Base-by-base conservation (phyloP, 352 stramenopile species). In the Phytophthora sansomeana region DNA sequence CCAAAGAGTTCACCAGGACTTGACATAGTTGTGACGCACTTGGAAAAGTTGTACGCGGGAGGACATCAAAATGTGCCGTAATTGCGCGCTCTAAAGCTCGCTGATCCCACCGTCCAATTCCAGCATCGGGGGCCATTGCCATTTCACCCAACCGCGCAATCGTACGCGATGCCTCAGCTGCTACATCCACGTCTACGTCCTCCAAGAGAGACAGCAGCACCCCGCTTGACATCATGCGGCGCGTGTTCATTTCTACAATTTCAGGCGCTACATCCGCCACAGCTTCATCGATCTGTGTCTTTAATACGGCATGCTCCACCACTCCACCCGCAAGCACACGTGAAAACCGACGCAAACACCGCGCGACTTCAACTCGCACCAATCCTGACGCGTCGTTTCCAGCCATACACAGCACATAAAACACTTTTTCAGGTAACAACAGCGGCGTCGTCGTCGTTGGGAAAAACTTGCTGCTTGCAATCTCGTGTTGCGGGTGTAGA, bases 191-290 rank as follows among this genome's bases (percentile, higher is more conserved):
- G 4, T 72, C 53, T 1, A 71, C 47, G 46, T 92, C 84, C 38
- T 92, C 84, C 29, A 92, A 60, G 10, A 92, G 69, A 8, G 83
- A 83, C 8, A 92, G 57, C 42, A 91, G 28, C 1, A 77, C 67
- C 3, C 84, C 84, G 28, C 80, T 92, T 4, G 84, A 80, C 63
- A 91, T 79, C 84, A 92, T 90, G 4, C 69, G 66, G 3, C 75
- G 52, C 6, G 68, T 88, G 13, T 81, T 77, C 42, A 77, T 71
- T 10, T 74, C 72, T 28, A 78, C 58, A 19, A 77, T 53, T 6
- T 65, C 60, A 10, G 77, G 32, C 3, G 75, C 63, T 5, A 80
- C 70, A 36, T 75, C 78, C 28, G 78, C 77, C 24, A 80, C 36
- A 16, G 76, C 67, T 72, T 90, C 83, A 24, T 79, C 78, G 26